Evolutionary conservation across 148 eudicot species (phyloP).

Genomic region (Selenicereus undatus): DNA sequence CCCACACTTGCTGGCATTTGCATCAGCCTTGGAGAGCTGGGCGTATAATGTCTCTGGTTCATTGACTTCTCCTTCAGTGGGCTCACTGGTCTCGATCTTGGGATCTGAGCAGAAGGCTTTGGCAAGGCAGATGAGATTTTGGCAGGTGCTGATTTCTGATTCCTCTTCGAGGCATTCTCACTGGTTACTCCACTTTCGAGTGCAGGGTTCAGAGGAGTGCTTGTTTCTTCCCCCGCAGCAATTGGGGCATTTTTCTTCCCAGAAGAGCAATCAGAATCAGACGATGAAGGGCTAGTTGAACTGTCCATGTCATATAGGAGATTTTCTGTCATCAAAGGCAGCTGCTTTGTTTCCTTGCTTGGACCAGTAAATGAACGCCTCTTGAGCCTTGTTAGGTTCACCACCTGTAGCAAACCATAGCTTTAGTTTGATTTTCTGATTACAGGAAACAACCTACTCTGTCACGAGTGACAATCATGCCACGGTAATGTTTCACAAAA

Average conservation of each 20-base stretch:
- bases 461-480: not conserved
- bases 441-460: not conserved
- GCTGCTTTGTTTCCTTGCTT: constrained; percentile 29
- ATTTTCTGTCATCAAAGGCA: constrained; percentile 66
- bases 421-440: not conserved
- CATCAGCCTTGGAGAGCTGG: constrained; percentile 29
- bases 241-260: constrained; percentile 23
- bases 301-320: constrained; percentile 78
- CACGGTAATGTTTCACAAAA: not conserved
- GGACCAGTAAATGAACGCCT: constrained; percentile 57
- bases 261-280: constrained; percentile 60
- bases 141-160: constrained; percentile 29
- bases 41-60: constrained; percentile 37
- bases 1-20: constrained; percentile 29
- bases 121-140: constrained; percentile 7
- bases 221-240: constrained; percentile 10
- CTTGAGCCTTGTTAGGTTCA: constrained; percentile 58
- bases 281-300: constrained; percentile 64
- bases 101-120: constrained; percentile 28
- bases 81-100: constrained; percentile 35
- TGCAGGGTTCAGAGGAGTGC: constrained; percentile 11
- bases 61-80: constrained; percentile 65
- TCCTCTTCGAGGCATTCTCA: constrained; percentile 23
- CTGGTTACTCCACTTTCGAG: constrained; percentile 12
- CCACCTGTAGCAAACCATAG: constrained; percentile 38